Base-by-base conservation (phyloP, 805 yeast genomes). In the Candida nonsorbophila region DNA sequence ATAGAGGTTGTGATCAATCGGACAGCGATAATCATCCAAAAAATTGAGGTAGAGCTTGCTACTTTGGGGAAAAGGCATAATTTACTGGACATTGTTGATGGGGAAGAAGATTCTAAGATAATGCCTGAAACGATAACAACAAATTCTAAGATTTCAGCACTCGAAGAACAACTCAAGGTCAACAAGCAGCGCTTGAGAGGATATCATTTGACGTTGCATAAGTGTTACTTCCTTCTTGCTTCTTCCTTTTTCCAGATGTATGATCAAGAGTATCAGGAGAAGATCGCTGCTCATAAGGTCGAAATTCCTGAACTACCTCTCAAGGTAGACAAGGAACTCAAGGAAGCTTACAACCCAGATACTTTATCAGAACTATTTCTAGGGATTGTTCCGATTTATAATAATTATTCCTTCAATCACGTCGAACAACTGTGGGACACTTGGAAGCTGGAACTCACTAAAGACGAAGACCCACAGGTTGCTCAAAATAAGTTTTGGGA, bases 171-270 rank as follows among this genome's bases (percentile, higher is more conserved):
- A 7, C 47, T 57, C n/a, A 38, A 42, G 10, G 21, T 36, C 2
- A 29, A 43, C 2, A 53, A 49, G 28, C 9, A 43, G 6, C 58
- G 68, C 29, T 44, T 70, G 7, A 55, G 83, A 37, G 46, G 59
- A 9, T 69, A 77, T 75, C 41, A 68, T 18, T 81, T 84, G 28
- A 45, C 76, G 7, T 55, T 84, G 10, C 97, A 92, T 49, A 78
- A 88, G 29, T 69, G 80, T 24, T 81, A 74, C 46, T 90, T 88
- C 47, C 74, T 86, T 37, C 60, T 83, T 15, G 97, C 85, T 0
- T 75, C 87, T 2, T 73, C 83, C 0, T 74, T 81, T 45, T 84
- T 69, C 39, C 88, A 81, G 37, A 31, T 45, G 7, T 53, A 60
- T 34, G 67, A 64, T 38, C 44, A 39, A 13, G 67, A 58, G 27